phyloP scores from a whole-genome alignment of 768 basidiomycete genomes.

The Dacryopinax primogenitus region DNA sequence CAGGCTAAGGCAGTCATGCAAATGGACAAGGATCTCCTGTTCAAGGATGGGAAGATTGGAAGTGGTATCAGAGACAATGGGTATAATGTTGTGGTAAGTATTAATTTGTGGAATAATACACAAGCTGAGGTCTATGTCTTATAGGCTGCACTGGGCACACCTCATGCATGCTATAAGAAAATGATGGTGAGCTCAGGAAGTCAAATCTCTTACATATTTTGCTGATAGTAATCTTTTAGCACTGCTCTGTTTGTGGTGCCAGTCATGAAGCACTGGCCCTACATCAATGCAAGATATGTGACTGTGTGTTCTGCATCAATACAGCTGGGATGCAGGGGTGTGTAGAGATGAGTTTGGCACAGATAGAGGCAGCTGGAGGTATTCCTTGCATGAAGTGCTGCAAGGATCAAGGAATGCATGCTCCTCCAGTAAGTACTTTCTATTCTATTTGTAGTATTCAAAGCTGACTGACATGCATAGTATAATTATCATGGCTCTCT shows the following conservation, averaged over 20 bases:
- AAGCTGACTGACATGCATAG: neutral
- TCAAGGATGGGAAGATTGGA: neutral
- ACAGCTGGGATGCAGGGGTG: neutral
- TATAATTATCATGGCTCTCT: neutral
- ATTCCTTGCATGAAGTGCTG: neutral
- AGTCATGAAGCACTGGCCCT: neutral
- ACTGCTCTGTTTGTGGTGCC: neutral
- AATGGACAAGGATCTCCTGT: neutral
- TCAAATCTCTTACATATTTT: neutral
- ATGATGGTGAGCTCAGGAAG: neutral
- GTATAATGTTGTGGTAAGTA: too few relatives aligned
- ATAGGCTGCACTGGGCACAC: neutral
- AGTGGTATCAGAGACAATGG: neutral
- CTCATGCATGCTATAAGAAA: neutral
- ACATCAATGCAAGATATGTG: neutral
- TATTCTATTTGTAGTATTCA: neutral
- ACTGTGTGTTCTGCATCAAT: neutral
- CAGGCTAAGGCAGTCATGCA: neutral
- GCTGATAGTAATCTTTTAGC: neutral
- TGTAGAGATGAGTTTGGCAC: neutral
- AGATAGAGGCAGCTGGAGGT: neutral
- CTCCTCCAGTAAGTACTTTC: neutral
- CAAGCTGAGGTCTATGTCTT: too few relatives aligned
- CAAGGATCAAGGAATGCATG: neutral
- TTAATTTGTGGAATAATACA: too few relatives aligned